These are phyloP conservation scores for Sedum album DNA, from an alignment of 164 flowering plant genomes.

Conservation along the genomic window DNA sequence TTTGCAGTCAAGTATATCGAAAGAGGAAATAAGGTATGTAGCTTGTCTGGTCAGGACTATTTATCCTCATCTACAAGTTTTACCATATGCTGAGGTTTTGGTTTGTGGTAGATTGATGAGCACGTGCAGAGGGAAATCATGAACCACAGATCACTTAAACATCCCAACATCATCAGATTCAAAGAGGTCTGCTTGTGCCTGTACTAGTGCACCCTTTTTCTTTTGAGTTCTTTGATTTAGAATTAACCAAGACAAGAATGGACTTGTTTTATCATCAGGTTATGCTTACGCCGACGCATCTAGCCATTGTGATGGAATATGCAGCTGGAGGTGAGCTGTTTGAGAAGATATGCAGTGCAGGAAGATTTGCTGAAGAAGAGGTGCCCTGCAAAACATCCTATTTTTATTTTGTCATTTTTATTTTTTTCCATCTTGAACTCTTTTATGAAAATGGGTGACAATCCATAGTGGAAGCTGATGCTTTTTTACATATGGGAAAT, in stretches of 20 bases:
- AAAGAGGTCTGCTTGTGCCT: neutral
- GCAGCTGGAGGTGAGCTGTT: constrained; percentile 10
- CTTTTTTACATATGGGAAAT: too few species aligned
- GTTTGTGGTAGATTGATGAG: constrained; percentile 8
- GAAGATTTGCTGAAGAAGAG: constrained; percentile 10
- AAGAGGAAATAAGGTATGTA: neutral
- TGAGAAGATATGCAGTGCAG: constrained; percentile 9
- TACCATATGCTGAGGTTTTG: too few species aligned
- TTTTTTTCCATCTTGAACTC: too few species aligned
- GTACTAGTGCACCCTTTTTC: neutral
- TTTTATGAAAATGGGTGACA: too few species aligned
- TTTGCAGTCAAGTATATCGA: neutral
- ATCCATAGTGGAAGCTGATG: too few species aligned
- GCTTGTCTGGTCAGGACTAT: neutral
- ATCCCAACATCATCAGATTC: constrained; percentile 11
- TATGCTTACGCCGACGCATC: constrained; percentile 9
- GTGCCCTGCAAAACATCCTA: too few species aligned
- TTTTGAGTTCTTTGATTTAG: neutral
- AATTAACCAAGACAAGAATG: neutral
- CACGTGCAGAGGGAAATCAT: constrained; percentile 11
- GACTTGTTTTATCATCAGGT: constrained; percentile 5
- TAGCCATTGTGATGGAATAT: constrained; percentile 10
- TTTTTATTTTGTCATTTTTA: too few species aligned
- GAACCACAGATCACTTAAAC: constrained; percentile 9
- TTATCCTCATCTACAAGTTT: neutral